phyloP scores from a whole-genome alignment of 495 filamentous ascomycete species.

The Aspergillus kassunensis region DNA sequence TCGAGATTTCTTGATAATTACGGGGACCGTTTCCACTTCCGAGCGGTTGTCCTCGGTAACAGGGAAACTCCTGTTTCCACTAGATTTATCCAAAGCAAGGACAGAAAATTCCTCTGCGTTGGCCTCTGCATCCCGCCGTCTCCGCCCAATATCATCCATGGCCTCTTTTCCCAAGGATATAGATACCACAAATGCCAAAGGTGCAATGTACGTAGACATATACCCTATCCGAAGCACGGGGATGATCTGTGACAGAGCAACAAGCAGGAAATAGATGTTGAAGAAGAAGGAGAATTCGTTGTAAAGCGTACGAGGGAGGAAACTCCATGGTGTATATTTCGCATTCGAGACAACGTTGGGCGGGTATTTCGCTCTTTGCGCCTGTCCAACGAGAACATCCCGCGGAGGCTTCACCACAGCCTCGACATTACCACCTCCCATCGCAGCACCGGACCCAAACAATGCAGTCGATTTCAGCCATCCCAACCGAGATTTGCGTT shows the following conservation, averaged over 20 bases:
- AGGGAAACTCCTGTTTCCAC: conserved; percentile 16
- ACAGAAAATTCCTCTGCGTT: conserved; percentile 90
- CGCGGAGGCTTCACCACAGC: conserved; percentile 33
- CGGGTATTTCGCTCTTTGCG: conserved; percentile 43
- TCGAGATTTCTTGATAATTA: conserved; percentile 74
- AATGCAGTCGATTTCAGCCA: conserved; percentile 25
- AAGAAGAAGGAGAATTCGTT: conserved; percentile 99
- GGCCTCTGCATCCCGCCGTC: conserved; percentile 84
- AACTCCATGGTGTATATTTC: conserved; percentile 95
- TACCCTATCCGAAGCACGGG: conserved; percentile 88
- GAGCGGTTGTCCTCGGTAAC: conserved; percentile 4
- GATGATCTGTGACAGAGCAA: conserved; percentile 89
- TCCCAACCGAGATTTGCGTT: conserved; percentile 24
- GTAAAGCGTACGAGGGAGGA: conserved; percentile 89
- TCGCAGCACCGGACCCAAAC: conserved; percentile 13
- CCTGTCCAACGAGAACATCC: conserved; percentile 41
- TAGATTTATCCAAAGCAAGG: conserved; percentile 55
- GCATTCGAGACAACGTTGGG: conserved; percentile 89
- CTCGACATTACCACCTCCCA: conserved; percentile 19
- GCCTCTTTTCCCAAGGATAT: conserved; percentile 97
- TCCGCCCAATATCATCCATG: conserved; percentile 82
- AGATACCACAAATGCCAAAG: conserved; percentile 82
- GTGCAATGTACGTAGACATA: conserved; percentile 89
- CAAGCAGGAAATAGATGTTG: conserved; percentile 96
- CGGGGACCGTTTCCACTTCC: conserved; percentile 26